These are phyloP conservation scores for Candida easanensis DNA, from an alignment of 805 yeast species.

Conservation along the genomic window DNA sequence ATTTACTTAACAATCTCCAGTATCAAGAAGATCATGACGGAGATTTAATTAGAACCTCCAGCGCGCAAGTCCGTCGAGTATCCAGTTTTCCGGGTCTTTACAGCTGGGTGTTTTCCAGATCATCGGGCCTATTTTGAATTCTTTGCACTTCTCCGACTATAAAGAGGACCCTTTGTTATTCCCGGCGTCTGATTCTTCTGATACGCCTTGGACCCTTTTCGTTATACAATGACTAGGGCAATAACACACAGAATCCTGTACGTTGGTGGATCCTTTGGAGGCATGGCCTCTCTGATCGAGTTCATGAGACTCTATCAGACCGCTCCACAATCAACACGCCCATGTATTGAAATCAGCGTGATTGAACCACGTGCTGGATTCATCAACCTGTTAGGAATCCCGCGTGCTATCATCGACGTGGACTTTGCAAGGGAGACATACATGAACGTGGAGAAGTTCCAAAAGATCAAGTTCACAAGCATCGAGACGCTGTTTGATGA, in stretches of 20 bases:
- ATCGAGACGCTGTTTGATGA: constrained; percentile 35
- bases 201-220: no score
- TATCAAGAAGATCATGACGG: no score
- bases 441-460: constrained; percentile 28
- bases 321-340: not conserved
- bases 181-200: no score
- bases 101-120: no score
- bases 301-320: constrained; percentile 19
- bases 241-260: constrained; percentile 7
- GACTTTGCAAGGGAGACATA: constrained; percentile 36
- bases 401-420: constrained; percentile 35
- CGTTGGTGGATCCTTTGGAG: constrained; percentile 38
- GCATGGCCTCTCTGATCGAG: constrained; percentile 30
- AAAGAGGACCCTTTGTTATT: no score
- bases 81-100: no score
- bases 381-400: constrained; percentile 38
- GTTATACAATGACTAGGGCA: not conserved
- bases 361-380: constrained; percentile 42
- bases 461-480: constrained; percentile 27
- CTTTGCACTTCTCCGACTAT: no score
- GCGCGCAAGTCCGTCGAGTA: no score
- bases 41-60: no score
- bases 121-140: no score
- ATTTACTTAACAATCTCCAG: no score
- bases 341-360: constrained; percentile 29